Evolutionary conservation across 345 rosid species (phyloP).

Genomic region (Camelina neglecta): DNA sequence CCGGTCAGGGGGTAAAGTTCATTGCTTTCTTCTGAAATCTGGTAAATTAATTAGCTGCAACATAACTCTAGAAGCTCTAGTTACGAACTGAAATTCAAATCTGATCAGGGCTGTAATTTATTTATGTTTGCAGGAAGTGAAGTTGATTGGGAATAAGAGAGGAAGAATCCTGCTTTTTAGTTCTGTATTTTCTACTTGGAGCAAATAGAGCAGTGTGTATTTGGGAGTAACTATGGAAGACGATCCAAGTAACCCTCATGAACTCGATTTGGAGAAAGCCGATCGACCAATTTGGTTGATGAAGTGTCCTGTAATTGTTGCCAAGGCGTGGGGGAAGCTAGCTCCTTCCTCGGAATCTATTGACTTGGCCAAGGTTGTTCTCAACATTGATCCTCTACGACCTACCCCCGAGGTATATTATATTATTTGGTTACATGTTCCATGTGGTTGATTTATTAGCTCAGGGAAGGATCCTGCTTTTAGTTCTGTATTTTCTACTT

Average conservation of each 20-base stretch:
- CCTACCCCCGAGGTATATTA: slow-evolving; percentile 55
- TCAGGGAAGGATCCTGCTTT: background rate
- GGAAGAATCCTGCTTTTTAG: too few relatives aligned
- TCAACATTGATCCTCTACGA: slow-evolving; percentile 61
- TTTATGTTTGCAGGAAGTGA: too few relatives aligned
- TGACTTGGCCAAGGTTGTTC: slow-evolving; percentile 70
- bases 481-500: background rate
- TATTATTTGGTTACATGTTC: background rate
- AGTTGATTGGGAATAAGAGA: too few relatives aligned
- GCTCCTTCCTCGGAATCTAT: slow-evolving; percentile 51
- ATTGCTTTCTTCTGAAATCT: too few relatives aligned
- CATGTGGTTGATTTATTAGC: background rate
- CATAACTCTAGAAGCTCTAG: too few relatives aligned
- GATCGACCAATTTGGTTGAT: slow-evolving; percentile 84
- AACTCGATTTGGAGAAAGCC: slow-evolving; percentile 62
- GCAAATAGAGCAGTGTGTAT: too few relatives aligned
- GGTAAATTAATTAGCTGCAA: too few relatives aligned
- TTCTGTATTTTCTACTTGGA: too few relatives aligned
- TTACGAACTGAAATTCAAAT: too few relatives aligned
- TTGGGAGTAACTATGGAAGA: slow-evolving; percentile 53
- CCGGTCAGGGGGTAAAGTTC: too few relatives aligned
- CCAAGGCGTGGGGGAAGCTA: slow-evolving; percentile 70
- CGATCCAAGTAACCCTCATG: slow-evolving; percentile 47
- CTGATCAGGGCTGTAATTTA: too few relatives aligned
- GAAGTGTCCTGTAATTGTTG: slow-evolving; percentile 86